A percentile compares a stretch with the other conserved stretches of the same genome.
Conservation (phyloP, 2,329 filamentous ascomycete species). For the Monilinia vaccinii-corymbosi region DNA sequence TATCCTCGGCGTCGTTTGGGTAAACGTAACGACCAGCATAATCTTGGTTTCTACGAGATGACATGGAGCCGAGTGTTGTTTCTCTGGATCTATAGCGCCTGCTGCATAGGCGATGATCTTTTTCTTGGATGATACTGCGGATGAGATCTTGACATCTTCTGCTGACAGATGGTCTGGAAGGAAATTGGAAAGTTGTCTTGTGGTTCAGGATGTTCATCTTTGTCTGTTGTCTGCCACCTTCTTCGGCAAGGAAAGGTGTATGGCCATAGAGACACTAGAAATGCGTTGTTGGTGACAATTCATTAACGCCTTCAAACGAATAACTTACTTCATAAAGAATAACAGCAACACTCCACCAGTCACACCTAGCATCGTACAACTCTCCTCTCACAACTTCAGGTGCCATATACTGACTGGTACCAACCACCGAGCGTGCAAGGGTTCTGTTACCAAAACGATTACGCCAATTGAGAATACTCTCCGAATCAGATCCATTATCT, state of each 20-base stretch:
- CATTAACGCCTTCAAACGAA: neutral
- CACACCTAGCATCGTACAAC: constrained; percentile 82
- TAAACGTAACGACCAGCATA: constrained; percentile 60
- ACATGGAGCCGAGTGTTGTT: constrained; percentile 6
- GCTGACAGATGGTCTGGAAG: constrained; percentile 55
- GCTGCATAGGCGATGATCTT: constrained; percentile 67
- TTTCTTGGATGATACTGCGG: constrained; percentile 60
- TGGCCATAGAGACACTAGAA: constrained; percentile 72
- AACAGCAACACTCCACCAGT: constrained; percentile 94
- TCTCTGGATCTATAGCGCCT: constrained; percentile 65
- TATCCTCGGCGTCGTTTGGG: constrained; percentile 75
- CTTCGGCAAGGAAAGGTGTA: constrained; percentile 79
- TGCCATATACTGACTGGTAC: constrained; percentile 97
- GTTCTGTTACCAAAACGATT: constrained; percentile 59
- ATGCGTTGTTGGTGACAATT: neutral
- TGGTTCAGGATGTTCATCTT: constrained; percentile 80
- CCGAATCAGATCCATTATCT: constrained; percentile 25
- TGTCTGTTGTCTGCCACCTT: constrained; percentile 63
- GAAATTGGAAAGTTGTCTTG: constrained; percentile 60
- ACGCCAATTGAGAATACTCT: constrained; percentile 58
- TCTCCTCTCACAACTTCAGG: constrained; percentile 82
- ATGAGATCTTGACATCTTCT: constrained; percentile 71
- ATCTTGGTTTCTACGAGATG: constrained; percentile 25
- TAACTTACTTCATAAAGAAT: constrained; percentile 69
- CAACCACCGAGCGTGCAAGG: constrained; percentile 77